Evolutionary conservation across 192 early-diverging fungal genomes (phyloP), one percentile per base, ranked within the genome.

Genomic region (Coemansia sp.): DNA sequence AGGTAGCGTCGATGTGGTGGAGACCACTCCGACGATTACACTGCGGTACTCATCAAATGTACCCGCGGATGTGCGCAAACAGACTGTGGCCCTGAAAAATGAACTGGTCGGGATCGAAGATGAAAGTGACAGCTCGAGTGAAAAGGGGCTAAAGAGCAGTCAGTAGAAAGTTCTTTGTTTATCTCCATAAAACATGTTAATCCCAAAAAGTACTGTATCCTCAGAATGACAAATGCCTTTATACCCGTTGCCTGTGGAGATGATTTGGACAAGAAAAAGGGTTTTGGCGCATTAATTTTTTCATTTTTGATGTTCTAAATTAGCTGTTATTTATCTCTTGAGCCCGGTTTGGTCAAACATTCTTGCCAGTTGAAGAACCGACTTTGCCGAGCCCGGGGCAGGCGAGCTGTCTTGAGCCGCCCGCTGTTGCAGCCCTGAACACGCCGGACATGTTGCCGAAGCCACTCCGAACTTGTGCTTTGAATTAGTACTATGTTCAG

Each of bases 31-130:
- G 23, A 81, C 68, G 0, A 63, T 81, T 31, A 75, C 73, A 18
- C 60, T 81, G 63, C 61, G 78, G 18, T 81, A 81, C 58, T 81
- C 78, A 68, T 71, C 73, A 1, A 60, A 81, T 17, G n/a, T 75
- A 56, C 73, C 72, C 0, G 63, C 65, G 9, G 67, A 64, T 23
- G 69, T 75, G 44, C 70, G 74, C 66, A 81, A 74, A 48, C 69
- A 75, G 62, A 80, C 78, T 1, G 60, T 57, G 24, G 78, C 78
- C 3, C 69, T 80, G 63, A 80, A 75, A 59, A 74, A 80, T 56
- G 77, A 80, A 68, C 68, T 80, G 12, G 77, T 80, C 9, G 77
- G 77, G 6, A 74, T 80, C 24, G 77, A 80, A 31, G 52, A 71
- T 14, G 61, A 68, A 15, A 68, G 51, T 9, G 70, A 73, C 57